These are phyloP conservation scores for Saccharomycopsis sp. DNA, from an alignment of 805 yeast species.

Conservation along the genomic window DNA sequence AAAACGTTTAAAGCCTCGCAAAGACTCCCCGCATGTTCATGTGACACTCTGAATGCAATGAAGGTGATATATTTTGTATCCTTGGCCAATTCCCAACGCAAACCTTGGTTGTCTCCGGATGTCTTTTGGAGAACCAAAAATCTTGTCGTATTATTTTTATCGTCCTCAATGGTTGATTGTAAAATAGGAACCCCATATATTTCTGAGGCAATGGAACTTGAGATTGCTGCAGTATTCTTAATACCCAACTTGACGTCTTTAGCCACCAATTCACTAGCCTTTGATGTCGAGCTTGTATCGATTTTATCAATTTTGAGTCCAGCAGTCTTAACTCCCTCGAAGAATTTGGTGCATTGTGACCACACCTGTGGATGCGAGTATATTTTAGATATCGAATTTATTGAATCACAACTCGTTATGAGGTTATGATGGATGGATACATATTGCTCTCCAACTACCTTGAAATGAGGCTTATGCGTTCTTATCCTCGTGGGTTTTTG, in stretches of 20 bases:
- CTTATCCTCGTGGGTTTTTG: slow-evolving; percentile 16
- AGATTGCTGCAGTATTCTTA: slow-evolving; percentile 58
- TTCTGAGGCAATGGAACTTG: slow-evolving; percentile 59
- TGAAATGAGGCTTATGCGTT: slow-evolving; percentile 35
- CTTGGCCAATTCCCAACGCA: no score
- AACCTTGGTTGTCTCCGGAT: slow-evolving; percentile 11
- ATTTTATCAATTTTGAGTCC: slow-evolving; percentile 39
- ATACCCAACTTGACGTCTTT: slow-evolving; percentile 28
- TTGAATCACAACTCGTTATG: slow-evolving; percentile 38
- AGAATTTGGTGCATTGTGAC: slow-evolving; percentile 77
- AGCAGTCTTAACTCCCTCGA: slow-evolving; percentile 30
- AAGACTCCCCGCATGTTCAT: slow-evolving; percentile 68
- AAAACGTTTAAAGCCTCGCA: slow-evolving; percentile 57
- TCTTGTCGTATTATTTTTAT: slow-evolving; percentile 72
- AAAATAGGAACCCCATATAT: slow-evolving; percentile 52
- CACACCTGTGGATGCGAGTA: slow-evolving; percentile 97
- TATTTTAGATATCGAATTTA: slow-evolving; percentile 45
- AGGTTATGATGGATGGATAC: slow-evolving; percentile 80
- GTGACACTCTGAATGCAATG: slow-evolving; percentile 56
- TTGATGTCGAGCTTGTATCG: slow-evolving; percentile 76
- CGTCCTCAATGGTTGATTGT: slow-evolving; percentile 59
- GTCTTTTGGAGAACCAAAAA: slow-evolving; percentile 55
- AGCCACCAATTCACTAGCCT: slow-evolving; percentile 66
- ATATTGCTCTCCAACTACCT: slow-evolving; percentile 68
- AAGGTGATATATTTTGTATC: slow-evolving; percentile 38